Base-by-base conservation (phyloP, 495 filamentous ascomycete genomes). In the Xylaria sp. region DNA sequence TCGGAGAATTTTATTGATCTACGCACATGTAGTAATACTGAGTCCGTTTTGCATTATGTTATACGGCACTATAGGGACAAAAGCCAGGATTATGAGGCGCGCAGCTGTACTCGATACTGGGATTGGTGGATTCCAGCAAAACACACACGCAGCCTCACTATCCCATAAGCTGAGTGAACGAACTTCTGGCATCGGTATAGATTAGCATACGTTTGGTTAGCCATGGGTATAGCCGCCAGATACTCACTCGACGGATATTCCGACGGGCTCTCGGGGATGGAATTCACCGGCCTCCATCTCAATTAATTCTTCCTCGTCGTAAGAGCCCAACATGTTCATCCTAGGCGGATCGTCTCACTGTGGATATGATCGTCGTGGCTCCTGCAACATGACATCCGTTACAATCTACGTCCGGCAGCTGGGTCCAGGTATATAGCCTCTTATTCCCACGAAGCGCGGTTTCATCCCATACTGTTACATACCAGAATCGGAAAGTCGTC, bases 401-500 rank as follows among this genome's bases (percentile, higher is more conserved):
- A 46, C 33, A 46, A 44, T 37, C 33, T 59, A 59, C 33, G 14
- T 63, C 40, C 17, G 37, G 41, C 37, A 31, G 61, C 17, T 26
- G 33, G 61, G 61, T 24, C 40, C n/a, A 31, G 26, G 24, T 55
- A 55, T 55, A 31, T 55, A 55, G 11, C 14, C 52, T 55, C 26
- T 26, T 55, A 31, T 55, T 26, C 26, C 52, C 26, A 17, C 52
- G 52, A 55, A 53, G 31, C 24, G 14, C 31, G 26, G 52, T 55
- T 55, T 29, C 52, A 55, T 48, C 17, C 35, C 58, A 61, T 41
- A 41, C 35, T 63, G 58, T 41, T 33, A 21, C 37, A 35, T 17
- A 66, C 40, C 37, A 64, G 4, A 48, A 64, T 35, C 43, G 61
- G 61, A 64, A 46, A 48, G 26, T 31, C 26, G 26, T 21, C 61